Conservation (phyloP, 371 early-diverging fungal genomes). For the Mortierella sp. region DNA sequence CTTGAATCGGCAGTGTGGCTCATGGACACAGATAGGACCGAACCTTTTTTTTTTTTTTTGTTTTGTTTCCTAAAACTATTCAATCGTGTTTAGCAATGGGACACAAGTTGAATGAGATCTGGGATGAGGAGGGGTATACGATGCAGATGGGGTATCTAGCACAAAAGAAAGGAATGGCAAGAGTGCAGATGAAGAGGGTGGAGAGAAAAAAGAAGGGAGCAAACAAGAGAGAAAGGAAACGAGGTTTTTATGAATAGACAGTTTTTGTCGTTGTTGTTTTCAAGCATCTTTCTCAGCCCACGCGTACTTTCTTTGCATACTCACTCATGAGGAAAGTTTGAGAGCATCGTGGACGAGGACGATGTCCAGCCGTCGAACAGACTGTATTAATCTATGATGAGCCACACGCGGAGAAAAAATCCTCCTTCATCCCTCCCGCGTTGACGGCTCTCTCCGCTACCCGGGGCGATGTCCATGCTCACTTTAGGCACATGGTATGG, state of each 20-base stretch:
- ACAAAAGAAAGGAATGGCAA: not conserved
- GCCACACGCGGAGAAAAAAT: not conserved
- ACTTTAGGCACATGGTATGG: too few species aligned
- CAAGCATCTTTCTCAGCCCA: not conserved
- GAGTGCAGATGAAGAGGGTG: not conserved
- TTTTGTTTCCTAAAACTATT: too few species aligned
- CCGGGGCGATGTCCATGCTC: too few species aligned
- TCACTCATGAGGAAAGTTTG: not conserved
- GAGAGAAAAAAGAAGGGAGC: not conserved
- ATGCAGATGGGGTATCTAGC: not conserved
- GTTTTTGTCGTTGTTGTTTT: too few species aligned
- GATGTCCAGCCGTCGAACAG: not conserved
- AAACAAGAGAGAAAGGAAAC: not conserved
- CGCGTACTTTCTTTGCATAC: not conserved
- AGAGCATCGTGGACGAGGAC: not conserved
- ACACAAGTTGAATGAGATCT: too few species aligned
- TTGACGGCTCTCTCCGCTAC: not conserved
- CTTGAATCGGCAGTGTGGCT: slow-evolving; percentile 4
- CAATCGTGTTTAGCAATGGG: too few species aligned
- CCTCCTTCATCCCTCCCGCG: not conserved
- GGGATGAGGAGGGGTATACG: not conserved
- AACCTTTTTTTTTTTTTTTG: not conserved
- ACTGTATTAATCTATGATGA: too few species aligned
- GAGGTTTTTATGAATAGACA: too few species aligned
- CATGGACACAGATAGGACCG: slow-evolving; percentile 3